Percentiles rank a stretch among this genome's conserved stretches.
Conservation (phyloP, 805 yeast genomes). For the Yamadazyma ubonensis region DNA sequence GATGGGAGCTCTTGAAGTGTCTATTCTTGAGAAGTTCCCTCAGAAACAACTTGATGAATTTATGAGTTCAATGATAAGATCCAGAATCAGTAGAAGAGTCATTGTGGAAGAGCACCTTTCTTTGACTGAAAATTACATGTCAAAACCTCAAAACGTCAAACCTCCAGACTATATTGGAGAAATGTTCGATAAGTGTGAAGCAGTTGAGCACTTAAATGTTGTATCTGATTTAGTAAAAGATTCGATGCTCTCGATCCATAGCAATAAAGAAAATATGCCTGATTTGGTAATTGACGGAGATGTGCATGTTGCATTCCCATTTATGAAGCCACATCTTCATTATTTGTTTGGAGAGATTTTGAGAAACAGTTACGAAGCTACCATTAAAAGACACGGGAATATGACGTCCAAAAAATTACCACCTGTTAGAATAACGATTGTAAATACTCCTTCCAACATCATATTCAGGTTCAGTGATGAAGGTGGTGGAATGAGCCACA, state of each 20-base stretch:
- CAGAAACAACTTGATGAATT: conserved; percentile 65
- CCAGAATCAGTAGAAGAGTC: conserved; percentile 85
- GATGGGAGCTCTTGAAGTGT: conserved; percentile 88
- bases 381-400: conserved; percentile 45
- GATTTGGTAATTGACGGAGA: conserved; percentile 76
- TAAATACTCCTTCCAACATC: conserved; percentile 64
- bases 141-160: conserved; percentile 45
- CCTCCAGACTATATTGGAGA: conserved; percentile 68
- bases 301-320: conserved; percentile 65
- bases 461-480: conserved; percentile 80
- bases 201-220: conserved; percentile 58
- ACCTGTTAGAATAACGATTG: conserved; percentile 74
- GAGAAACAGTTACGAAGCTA: conserved; percentile 82
- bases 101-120: conserved; percentile 90
- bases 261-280: conserved; percentile 60
- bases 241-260: conserved; percentile 54
- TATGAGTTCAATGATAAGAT: conserved; percentile 74
- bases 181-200: conserved; percentile 76
- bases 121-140: conserved; percentile 61
- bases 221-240: conserved; percentile 53
- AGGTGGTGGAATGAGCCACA: conserved; percentile 81
- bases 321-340: conserved; percentile 81
- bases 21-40: conserved; percentile 58
- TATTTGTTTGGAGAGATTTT: conserved; percentile 85
- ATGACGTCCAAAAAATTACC: conserved; percentile 46